These are phyloP conservation scores for Myrica gale DNA, from an alignment of 306 rosid species.

Conservation along the genomic window DNA sequence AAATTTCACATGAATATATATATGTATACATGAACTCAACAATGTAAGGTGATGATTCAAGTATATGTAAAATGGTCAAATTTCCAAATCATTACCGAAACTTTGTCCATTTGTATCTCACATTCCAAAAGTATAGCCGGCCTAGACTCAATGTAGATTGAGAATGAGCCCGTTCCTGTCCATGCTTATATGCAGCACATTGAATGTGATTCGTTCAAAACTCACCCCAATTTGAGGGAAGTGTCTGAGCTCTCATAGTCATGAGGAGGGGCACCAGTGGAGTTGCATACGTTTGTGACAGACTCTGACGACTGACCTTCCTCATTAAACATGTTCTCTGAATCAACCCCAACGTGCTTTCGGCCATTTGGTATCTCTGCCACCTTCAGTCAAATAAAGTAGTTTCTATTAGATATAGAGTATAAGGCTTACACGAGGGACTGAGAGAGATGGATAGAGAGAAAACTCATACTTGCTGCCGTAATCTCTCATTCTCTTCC, in stretches of 20 bases:
- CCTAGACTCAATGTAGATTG: not conserved
- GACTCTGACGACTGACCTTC: constrained; percentile 95
- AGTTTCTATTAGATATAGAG: not conserved
- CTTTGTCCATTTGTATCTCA: not conserved
- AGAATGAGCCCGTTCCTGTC: not conserved
- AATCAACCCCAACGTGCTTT: constrained; percentile 40
- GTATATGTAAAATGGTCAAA: no score
- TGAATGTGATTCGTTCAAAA: not conserved
- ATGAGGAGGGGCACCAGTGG: constrained; percentile 55
- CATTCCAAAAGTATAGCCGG: not conserved
- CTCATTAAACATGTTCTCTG: constrained; percentile 42
- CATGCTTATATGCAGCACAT: not conserved
- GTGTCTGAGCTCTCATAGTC: constrained; percentile 81
- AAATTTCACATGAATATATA: no score
- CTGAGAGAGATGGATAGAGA: not conserved
- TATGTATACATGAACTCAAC: no score
- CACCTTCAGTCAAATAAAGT: constrained; percentile 35
- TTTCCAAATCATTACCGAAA: not conserved
- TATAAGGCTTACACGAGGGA: not conserved
- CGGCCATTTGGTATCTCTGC: constrained; percentile 29
- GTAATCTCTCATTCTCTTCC: constrained; percentile 76
- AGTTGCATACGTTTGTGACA: constrained; percentile 57
- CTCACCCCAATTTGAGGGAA: constrained; percentile 86
- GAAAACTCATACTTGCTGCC: constrained; percentile 46
- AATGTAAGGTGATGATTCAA: no score